These are phyloP conservation scores for Nemania sp. DNA, from an alignment of 2,329 filamentous ascomycete genomes.

Conservation along the genomic window DNA sequence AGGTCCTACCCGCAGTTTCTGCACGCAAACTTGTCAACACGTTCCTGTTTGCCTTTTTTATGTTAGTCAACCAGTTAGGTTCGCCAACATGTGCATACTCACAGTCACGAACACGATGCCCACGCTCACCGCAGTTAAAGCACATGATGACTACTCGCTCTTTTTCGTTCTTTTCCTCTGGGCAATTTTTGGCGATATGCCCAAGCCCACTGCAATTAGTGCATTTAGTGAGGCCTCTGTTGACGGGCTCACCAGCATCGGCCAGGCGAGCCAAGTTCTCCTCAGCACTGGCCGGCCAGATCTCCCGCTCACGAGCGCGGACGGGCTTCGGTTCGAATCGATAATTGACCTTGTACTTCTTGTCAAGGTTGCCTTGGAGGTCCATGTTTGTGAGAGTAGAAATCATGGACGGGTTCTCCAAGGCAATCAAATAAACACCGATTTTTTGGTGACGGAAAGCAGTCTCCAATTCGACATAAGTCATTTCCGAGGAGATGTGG, in stretches of 20 bases:
- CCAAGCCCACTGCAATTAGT: slow-evolving; percentile 66
- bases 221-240: slow-evolving; percentile 63
- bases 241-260: slow-evolving; percentile 66
- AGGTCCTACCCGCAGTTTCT: slow-evolving; percentile 63
- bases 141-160: slow-evolving; percentile 58
- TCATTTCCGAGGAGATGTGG: slow-evolving; percentile 61
- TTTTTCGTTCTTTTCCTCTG: slow-evolving; percentile 57
- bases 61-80: slow-evolving; percentile 21
- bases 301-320: slow-evolving; percentile 60
- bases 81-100: slow-evolving; percentile 36
- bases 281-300: slow-evolving; percentile 61
- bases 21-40: slow-evolving; percentile 67
- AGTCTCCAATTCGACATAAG: slow-evolving; percentile 63
- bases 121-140: slow-evolving; percentile 64
- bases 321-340: slow-evolving; percentile 61
- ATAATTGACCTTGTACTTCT: slow-evolving; percentile 66
- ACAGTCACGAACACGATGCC: slow-evolving; percentile 73
- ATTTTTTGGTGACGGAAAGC: slow-evolving; percentile 59
- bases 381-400: slow-evolving; percentile 71
- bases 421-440: slow-evolving; percentile 63
- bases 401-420: slow-evolving; percentile 58
- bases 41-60: slow-evolving; percentile 56
- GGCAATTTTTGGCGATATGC: slow-evolving; percentile 63
- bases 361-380: slow-evolving; percentile 67
- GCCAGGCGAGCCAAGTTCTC: slow-evolving; percentile 67